Conservation (phyloP, 805 yeast genomes). For the Yamadazyma philogaea region DNA sequence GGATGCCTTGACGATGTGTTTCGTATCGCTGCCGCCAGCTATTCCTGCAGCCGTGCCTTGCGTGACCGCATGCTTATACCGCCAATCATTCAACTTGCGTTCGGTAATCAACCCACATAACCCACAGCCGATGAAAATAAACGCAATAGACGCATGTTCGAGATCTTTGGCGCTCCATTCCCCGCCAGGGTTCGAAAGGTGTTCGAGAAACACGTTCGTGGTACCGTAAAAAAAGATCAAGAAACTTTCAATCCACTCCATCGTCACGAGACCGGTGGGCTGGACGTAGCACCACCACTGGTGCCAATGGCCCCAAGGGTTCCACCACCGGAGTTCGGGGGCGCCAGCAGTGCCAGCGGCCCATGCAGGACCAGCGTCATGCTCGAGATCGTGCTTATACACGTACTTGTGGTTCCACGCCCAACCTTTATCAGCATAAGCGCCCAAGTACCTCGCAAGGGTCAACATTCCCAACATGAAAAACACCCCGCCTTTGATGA, state of each 20-base stretch:
- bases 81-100: constrained; percentile 45
- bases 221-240: constrained; percentile 84
- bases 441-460: constrained; percentile 86
- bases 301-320: not conserved
- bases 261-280: constrained; percentile 54
- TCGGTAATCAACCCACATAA: constrained; percentile 86
- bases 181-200: constrained; percentile 64
- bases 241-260: constrained; percentile 82
- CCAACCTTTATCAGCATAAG: constrained; percentile 72
- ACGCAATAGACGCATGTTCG: constrained; percentile 36
- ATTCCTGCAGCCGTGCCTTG: constrained; percentile 54
- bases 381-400: constrained; percentile 30
- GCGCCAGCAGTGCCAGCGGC: too few relatives aligned
- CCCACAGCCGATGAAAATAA: constrained; percentile 79
- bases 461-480: constrained; percentile 70
- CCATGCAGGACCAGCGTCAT: too few relatives aligned
- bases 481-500: constrained; percentile 94
- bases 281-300: constrained; percentile 37
- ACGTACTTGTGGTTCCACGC: constrained; percentile 70
- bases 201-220: constrained; percentile 89
- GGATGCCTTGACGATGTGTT: constrained; percentile 33
- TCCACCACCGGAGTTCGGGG: too few relatives aligned
- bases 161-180: constrained; percentile 67
- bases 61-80: not conserved
- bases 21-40: constrained; percentile 20